Conservation (phyloP, 2,329 filamentous ascomycete genomes). For the Fusarium sp. region DNA sequence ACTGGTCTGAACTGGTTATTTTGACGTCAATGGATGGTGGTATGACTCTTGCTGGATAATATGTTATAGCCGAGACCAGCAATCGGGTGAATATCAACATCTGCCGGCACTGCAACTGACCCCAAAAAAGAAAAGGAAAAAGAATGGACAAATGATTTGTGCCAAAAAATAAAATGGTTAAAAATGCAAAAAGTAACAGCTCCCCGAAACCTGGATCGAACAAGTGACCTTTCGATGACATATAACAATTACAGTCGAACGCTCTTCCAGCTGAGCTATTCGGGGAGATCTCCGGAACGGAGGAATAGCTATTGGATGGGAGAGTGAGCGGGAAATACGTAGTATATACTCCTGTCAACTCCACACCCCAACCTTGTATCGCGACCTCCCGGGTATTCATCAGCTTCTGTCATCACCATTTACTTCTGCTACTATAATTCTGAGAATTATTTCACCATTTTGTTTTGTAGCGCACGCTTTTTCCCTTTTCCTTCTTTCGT, state of each 20-base stretch:
- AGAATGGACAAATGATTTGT: too few relatives aligned
- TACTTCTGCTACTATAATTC: too few relatives aligned
- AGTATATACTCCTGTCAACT: too few relatives aligned
- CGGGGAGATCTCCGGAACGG: slow-evolving; percentile 19
- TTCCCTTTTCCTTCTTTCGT: too few relatives aligned
- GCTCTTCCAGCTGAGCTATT: slow-evolving; percentile 39
- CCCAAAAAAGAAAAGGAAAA: too few relatives aligned
- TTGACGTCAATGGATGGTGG: accelerated
- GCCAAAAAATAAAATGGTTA: too few relatives aligned
- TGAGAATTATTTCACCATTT: too few relatives aligned
- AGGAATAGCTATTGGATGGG: slow-evolving; percentile 10
- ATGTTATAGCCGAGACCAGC: slow-evolving; percentile 40
- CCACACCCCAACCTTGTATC: too few relatives aligned
- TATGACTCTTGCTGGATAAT: neutral
- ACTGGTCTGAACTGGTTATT: neutral
- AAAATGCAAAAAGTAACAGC: neutral
- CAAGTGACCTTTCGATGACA: slow-evolving; percentile 35
- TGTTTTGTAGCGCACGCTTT: too few relatives aligned
- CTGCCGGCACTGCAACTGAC: too few relatives aligned
- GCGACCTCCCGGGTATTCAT: neutral
- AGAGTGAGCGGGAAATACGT: accelerated
- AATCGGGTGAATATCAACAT: too few relatives aligned
- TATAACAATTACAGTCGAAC: slow-evolving; percentile 34
- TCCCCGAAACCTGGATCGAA: slow-evolving; percentile 38
- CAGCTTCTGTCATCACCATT: too few relatives aligned